Percentiles rank a stretch among this genome's conserved stretches.
These are phyloP conservation scores for Pseudogymnoascus pannorum DNA, from an alignment of 2,329 filamentous ascomycete species.

Conservation along the genomic window DNA sequence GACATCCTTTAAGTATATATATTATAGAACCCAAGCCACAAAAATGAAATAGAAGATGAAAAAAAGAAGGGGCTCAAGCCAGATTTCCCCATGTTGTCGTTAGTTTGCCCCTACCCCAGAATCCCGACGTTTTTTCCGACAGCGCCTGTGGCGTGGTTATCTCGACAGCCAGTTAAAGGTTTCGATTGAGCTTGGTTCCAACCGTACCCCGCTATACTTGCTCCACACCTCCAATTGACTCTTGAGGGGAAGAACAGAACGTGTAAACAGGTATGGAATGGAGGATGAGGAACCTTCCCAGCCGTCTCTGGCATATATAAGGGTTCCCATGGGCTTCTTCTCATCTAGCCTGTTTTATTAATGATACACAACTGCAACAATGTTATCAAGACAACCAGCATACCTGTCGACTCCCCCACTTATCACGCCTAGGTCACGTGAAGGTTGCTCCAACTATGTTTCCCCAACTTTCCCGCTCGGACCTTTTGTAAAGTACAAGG, in stretches of 20 bases:
- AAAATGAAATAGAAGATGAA: background rate
- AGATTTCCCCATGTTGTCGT: background rate
- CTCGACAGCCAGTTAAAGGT: background rate
- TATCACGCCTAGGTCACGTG: background rate
- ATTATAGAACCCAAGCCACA: background rate
- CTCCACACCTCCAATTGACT: background rate
- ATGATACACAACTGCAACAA: background rate
- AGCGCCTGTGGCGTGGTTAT: background rate
- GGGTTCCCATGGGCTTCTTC: background rate
- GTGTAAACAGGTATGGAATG: background rate
- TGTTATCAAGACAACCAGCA: background rate
- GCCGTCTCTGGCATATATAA: background rate
- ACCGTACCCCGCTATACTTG: background rate
- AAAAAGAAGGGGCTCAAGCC: background rate
- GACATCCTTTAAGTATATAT: background rate
- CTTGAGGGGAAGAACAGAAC: background rate
- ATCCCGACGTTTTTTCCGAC: background rate
- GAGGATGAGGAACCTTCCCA: background rate
- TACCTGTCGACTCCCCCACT: background rate
- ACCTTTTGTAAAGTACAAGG: conserved; percentile 12
- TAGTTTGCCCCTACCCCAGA: background rate
- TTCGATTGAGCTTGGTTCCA: background rate
- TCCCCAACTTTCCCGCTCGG: conserved; percentile 13
- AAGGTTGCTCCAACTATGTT: conserved; percentile 9
- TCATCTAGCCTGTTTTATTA: background rate